Percentiles rank a stretch among this genome's conserved stretches.
Evolutionary conservation across 192 early-diverging fungal genomes (phyloP).

Genomic region (Paraglomus brasilianum): DNA sequence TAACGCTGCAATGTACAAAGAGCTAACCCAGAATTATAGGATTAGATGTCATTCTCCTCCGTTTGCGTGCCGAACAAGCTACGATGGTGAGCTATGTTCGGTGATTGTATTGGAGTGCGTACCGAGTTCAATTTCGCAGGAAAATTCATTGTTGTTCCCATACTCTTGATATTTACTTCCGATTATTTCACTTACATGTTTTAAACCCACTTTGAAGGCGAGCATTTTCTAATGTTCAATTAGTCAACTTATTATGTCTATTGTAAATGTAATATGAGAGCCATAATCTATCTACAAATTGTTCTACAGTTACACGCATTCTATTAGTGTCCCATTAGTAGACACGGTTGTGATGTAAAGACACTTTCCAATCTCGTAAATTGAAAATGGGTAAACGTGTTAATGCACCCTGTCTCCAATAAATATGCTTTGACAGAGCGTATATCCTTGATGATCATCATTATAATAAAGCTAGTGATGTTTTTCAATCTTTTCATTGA

Average conservation of each 20-base stretch:
- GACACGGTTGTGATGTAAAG: too few species aligned
- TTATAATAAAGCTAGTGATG: not conserved
- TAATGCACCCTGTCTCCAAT: not conserved
- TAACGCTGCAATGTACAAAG: too few species aligned
- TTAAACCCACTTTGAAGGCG: not conserved
- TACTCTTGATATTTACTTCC: not conserved
- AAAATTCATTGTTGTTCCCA: not conserved
- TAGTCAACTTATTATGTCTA: too few species aligned
- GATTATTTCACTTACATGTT: not conserved
- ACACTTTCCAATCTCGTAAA: too few species aligned
- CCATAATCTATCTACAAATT: too few species aligned
- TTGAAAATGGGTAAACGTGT: not conserved
- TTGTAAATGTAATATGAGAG: too few species aligned
- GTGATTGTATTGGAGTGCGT: slow-evolving; percentile 26
- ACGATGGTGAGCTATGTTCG: slow-evolving; percentile 7
- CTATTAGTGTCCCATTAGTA: too few species aligned
- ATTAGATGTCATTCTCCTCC: slow-evolving; percentile 15
- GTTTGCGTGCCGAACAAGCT: slow-evolving; percentile 28
- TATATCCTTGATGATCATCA: not conserved
- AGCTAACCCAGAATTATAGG: not conserved
- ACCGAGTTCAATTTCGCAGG: not conserved
- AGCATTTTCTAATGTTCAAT: not conserved
- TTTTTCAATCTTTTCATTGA: not conserved
- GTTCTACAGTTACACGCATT: too few species aligned
- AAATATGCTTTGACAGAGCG: not conserved